Base-by-base conservation (phyloP, 2,329 filamentous ascomycete species). In the Tolypocladium endophyticum region DNA sequence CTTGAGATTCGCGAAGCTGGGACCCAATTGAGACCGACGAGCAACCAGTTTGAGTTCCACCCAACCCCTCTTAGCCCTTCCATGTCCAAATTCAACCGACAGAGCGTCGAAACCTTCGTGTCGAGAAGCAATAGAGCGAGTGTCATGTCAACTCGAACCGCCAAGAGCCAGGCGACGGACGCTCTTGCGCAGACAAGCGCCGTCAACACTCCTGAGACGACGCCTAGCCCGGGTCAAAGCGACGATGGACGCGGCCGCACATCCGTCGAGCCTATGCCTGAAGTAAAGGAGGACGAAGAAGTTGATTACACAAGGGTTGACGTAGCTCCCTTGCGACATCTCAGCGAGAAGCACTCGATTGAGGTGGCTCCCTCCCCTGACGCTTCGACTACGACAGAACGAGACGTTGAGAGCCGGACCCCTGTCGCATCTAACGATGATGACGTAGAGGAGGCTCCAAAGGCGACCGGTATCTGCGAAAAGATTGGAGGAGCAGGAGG, bases 1-100 rank as follows among this genome's bases (percentile, higher is more conserved):
- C 77, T 97, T 59, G 90, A 93, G 66, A 94, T 97, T 64, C 84
- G 89, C 58, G 92, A 97, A 75, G 92, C 92, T n/a, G 92, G 91
- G 39, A 84, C 86, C 56, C 69, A 68, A 8, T 79, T 84, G 58
- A 81, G 90, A 59, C 90, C 92, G 2, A 80, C 83, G 30, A 91
- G 87, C 76, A 90, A 87, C 60, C 84, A 88, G 65, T 95, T 97
- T 71, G 90, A 93, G 68, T 94, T 90, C 73, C 86, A 86, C 64
- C 89, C 90, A 3, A 85, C 81, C 58, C 88, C 90, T 1, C 84
- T 84, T 12, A 96, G 90, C 71, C 90, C 92, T 1, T 76, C 86
- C n/a, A 82, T 79, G 60, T 76, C 77, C 57, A 80, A 77, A 61
- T 81, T 80, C 62, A 73, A 86, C 76, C 72, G 88, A 61, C 85